Evolutionary conservation across 495 filamentous ascomycete species (phyloP), one percentile per base, ranked within the genome.

Genomic region (Penicillium bovifimosum): DNA sequence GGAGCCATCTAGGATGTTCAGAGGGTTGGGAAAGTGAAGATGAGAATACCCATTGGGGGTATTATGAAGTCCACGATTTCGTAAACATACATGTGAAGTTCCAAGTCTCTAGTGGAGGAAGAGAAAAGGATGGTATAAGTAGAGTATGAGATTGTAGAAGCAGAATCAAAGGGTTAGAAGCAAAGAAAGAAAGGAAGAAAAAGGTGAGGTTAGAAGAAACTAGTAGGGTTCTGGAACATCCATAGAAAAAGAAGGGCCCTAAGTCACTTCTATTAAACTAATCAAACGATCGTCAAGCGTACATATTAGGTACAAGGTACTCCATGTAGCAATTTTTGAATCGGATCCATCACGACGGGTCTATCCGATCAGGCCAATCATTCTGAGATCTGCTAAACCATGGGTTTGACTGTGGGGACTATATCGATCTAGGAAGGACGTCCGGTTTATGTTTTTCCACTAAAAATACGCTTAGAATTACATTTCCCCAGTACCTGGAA

Each of bases 11-110:
- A 67, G 56, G 51, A 41, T 26, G 14, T 29, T 17, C 41, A 43
- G 27, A 29, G 26, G 28, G 11, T 43, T 35, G 27, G 36, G 17
- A 52, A 28, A 32, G 32, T 58, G 36, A 36, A 4, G 34, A 52
- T 39, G 4, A 14, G 46, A 55, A 41, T 52, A 52, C 55, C 59
- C 62, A 65, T 65, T 59, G 57, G 55, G 55, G 20, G 39, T 24
- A 17, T 41, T 13, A 50, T 57, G 50, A 56, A 36, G 47, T 18
- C 41, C 59, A 57, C 24, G 47, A 54, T 56, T 56, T 41, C 55
- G 55, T 56, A 52, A 47, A 67, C 68, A 63, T 68, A 73, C 70
- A 69, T 64, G 48, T 44, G 26, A n/a, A n/a, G n/a, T n/a, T n/a
- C n/a, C n/a, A n/a, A 40, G n/a, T 42, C 10, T 31, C 32, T 14